phyloP scores from a whole-genome alignment of 805 yeast genomes.

The Ogataea dorogensis region DNA sequence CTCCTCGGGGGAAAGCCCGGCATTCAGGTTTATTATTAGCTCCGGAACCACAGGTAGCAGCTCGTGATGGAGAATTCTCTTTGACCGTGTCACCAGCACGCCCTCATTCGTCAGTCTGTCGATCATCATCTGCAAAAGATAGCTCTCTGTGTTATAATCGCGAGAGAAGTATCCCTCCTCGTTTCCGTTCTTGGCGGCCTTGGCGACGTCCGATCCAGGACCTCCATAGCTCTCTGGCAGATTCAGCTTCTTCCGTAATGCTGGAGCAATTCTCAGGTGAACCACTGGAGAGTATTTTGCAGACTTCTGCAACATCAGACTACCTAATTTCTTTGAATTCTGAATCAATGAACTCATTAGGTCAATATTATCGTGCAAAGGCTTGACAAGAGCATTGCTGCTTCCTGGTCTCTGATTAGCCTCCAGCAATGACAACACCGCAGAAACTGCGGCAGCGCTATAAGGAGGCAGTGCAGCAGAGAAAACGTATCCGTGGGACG shows the following conservation, averaged over 20 bases:
- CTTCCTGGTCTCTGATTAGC: constrained; percentile 34
- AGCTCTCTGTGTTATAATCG: constrained; percentile 51
- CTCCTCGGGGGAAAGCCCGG: constrained; percentile 46
- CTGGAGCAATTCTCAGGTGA: constrained; percentile 58
- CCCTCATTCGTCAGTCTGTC: constrained; percentile 52
- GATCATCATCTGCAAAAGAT: constrained; percentile 64
- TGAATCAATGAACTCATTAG: constrained; percentile 41
- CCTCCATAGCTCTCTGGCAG: constrained; percentile 54
- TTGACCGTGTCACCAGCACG: constrained; percentile 52
- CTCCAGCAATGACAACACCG: constrained; percentile 47
- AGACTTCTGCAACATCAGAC: constrained; percentile 54
- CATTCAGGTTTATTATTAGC: constrained; percentile 49
- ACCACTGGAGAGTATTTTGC: constrained; percentile 61
- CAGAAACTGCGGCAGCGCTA: constrained; percentile 64
- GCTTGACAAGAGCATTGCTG: constrained; percentile 33
- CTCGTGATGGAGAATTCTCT: constrained; percentile 74
- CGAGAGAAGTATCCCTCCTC: constrained; percentile 42
- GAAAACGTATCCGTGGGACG: constrained; percentile 86
- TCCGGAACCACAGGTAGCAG: constrained; percentile 66
- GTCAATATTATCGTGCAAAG: constrained; percentile 42
- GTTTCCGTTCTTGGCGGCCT: constrained; percentile 45
- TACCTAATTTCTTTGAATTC: constrained; percentile 35
- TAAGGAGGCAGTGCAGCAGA: constrained; percentile 95
- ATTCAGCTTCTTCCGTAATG: constrained; percentile 41
- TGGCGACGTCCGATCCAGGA: constrained; percentile 37